Conservation (phyloP, 352 stramenopile species). For the Phytophthora citrophthora region DNA sequence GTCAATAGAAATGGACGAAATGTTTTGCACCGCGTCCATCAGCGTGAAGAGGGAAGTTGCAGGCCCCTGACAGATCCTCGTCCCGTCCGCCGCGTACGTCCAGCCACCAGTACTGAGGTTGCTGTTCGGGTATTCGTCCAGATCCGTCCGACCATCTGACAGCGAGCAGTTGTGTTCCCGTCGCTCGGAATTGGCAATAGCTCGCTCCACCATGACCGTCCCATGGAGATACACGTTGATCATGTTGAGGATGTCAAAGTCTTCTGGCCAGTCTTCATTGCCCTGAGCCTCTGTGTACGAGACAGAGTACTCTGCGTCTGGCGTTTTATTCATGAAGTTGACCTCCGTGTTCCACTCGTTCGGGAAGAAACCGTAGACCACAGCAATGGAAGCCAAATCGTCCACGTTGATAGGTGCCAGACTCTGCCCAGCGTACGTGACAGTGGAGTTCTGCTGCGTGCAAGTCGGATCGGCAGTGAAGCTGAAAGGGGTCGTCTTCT, state of each 20-base stretch:
- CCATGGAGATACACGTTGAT: slow-evolving; percentile 50
- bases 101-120: slow-evolving; percentile 25
- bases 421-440: slow-evolving; percentile 25
- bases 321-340: slow-evolving; percentile 25
- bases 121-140: slow-evolving; percentile 18
- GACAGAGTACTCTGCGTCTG: slow-evolving; percentile 19
- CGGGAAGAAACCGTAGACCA: slow-evolving; percentile 53
- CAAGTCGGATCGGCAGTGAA: slow-evolving; percentile 43
- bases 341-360: slow-evolving; percentile 60
- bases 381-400: slow-evolving; percentile 45
- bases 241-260: slow-evolving; percentile 25
- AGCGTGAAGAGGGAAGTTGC: slow-evolving; percentile 43
- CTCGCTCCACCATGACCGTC: slow-evolving; percentile 47
- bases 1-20: slow-evolving; percentile 16
- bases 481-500: slow-evolving; percentile 35
- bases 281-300: slow-evolving; percentile 22
- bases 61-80: slow-evolving; percentile 47
- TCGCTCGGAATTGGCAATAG: slow-evolving; percentile 36
- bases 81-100: slow-evolving; percentile 37
- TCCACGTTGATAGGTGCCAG: slow-evolving; percentile 44
- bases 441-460: slow-evolving; percentile 30
- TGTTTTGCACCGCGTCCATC: slow-evolving; percentile 23
- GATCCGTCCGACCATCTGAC: slow-evolving; percentile 39
- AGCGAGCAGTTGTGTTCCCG: slow-evolving; percentile 46
- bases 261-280: slow-evolving; percentile 20